These are phyloP conservation scores for Macrolepiota dolichaula DNA, from an alignment of 768 basidiomycete species.

Conservation along the genomic window DNA sequence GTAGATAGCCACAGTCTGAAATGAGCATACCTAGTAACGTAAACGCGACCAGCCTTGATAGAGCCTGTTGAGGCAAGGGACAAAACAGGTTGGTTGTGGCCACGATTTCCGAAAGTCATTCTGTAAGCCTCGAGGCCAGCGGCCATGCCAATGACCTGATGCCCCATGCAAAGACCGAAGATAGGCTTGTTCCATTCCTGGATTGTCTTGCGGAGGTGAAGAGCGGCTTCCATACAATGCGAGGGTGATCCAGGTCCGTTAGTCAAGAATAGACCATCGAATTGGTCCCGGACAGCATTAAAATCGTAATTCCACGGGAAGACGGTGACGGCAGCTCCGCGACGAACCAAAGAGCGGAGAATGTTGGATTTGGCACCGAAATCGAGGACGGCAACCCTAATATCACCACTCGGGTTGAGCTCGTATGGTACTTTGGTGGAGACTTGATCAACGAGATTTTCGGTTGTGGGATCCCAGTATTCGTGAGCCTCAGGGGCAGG, in stretches of 20 bases:
- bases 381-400: conserved; percentile 94
- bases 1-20: not conserved
- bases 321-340: conserved; percentile 91
- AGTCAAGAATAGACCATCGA: conserved; percentile 91
- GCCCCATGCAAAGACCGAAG: conserved; percentile 99
- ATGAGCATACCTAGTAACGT: conserved; percentile 78
- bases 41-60: conserved; percentile 93
- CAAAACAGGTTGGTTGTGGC: conserved; percentile 98
- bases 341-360: conserved; percentile 84
- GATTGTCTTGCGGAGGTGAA: conserved; percentile 78
- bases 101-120: conserved; percentile 99
- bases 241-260: conserved; percentile 96
- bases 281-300: conserved; percentile 85
- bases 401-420: conserved; percentile 82
- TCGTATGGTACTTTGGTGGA: conserved; percentile 84
- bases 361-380: conserved; percentile 99
- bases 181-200: conserved; percentile 90
- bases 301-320: conserved; percentile 98
- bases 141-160: conserved; percentile 97
- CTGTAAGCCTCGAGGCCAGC: conserved; percentile 95
- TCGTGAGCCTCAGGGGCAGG: conserved; percentile 61
- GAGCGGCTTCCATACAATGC: conserved; percentile 82
- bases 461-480: conserved; percentile 89
- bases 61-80: conserved; percentile 92
- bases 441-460: conserved; percentile 92